A percentile compares a stretch with the other conserved stretches of the same genome.
These are phyloP conservation scores for Blastocystis hominis DNA, from an alignment of 352 stramenopile species.

Conservation along the genomic window DNA sequence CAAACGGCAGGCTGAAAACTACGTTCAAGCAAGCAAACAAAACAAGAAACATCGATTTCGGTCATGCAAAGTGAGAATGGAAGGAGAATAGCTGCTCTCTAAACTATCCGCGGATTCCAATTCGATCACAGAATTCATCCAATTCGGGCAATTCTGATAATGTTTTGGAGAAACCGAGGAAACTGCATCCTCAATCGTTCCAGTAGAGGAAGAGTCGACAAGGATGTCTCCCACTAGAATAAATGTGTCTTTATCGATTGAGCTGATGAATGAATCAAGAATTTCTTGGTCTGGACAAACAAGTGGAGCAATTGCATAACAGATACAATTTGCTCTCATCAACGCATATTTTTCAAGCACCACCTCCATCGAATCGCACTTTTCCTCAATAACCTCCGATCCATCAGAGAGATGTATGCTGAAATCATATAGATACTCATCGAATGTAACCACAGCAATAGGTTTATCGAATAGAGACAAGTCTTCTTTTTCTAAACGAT, in stretches of 20 bases:
- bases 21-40: not conserved
- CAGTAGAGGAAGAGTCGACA: not conserved
- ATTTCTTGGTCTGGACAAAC: not conserved
- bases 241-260: not conserved
- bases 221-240: not conserved
- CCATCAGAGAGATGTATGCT: not conserved
- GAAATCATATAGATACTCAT: not conserved
- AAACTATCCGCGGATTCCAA: conserved; percentile 1
- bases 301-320: not conserved
- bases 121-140: not conserved
- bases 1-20: not conserved
- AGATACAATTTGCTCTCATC: not conserved
- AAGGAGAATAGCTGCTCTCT: not conserved
- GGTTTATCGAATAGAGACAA: not conserved
- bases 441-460: not conserved
- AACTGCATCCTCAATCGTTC: not conserved
- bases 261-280: not conserved
- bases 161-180: too few relatives aligned
- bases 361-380: too few relatives aligned
- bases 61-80: not conserved
- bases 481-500: not conserved
- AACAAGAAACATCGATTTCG: not conserved
- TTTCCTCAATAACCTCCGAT: not conserved
- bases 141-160: not conserved
- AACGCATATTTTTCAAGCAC: too few relatives aligned